A percentile compares a stretch with the other conserved stretches of the same genome.
These are phyloP conservation scores for Collybia sp. DNA, from an alignment of 768 basidiomycete species.

Conservation along the genomic window DNA sequence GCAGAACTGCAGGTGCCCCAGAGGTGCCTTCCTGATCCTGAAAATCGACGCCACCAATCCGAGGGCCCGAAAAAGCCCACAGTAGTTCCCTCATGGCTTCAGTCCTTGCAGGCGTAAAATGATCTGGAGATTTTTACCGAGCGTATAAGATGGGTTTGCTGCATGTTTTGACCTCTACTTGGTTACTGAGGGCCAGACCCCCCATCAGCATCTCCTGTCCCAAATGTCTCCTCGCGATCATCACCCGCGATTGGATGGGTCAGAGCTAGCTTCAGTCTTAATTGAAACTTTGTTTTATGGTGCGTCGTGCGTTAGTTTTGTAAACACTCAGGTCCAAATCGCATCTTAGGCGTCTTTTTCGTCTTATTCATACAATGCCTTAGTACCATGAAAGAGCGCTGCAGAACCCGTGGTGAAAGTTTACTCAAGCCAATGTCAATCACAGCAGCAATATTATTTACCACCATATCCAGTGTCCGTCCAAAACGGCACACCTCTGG, in stretches of 20 bases:
- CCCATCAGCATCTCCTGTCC: not conserved
- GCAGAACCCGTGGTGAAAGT: constrained; percentile 9
- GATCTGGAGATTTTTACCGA: too few relatives aligned
- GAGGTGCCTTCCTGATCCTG: too few relatives aligned
- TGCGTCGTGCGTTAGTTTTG: not conserved
- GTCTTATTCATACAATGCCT: constrained; percentile 13
- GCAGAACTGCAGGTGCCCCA: too few relatives aligned
- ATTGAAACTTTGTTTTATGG: constrained; percentile 13
- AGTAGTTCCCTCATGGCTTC: too few relatives aligned
- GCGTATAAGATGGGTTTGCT: too few relatives aligned
- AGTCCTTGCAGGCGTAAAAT: too few relatives aligned
- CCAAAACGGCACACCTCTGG: too few relatives aligned
- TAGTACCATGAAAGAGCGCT: constrained; percentile 10
- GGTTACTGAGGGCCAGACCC: too few relatives aligned
- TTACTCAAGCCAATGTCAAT: constrained; percentile 15
- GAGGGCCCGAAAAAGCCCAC: too few relatives aligned
- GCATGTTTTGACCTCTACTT: too few relatives aligned
- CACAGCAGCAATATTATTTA: constrained; percentile 12
- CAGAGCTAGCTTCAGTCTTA: constrained; percentile 12
- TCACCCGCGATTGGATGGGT: constrained; percentile 13
- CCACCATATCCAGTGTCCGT: constrained; percentile 14
- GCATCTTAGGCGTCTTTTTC: constrained; percentile 10
- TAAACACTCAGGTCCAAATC: not conserved
- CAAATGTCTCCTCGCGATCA: constrained; percentile 16
- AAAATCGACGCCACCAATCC: too few relatives aligned